Evolutionary conservation across 352 stramenopile species (phyloP).

Genomic region (Globisporangium middletonii): DNA sequence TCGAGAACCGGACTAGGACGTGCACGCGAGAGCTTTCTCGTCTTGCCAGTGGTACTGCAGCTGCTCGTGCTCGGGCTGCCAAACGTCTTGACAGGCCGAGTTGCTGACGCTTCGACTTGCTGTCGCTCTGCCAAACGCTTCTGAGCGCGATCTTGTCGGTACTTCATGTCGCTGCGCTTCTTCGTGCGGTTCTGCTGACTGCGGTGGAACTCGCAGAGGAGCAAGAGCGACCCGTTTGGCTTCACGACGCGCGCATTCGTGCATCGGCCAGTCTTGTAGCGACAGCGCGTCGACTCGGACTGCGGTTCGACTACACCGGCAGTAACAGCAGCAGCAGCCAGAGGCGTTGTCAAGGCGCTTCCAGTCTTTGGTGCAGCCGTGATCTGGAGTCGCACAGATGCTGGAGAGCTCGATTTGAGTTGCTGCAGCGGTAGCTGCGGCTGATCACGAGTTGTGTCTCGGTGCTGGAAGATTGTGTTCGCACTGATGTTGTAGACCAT

Average conservation of each 20-base stretch:
- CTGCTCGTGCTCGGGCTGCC: background rate
- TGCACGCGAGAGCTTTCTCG: background rate
- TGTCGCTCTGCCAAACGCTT: conserved; percentile 41
- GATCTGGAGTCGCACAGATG: background rate
- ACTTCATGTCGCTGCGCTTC: conserved; percentile 82
- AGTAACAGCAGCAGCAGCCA: background rate
- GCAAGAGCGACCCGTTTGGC: conserved; percentile 59
- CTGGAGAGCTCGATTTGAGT: background rate
- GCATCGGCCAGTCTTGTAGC: conserved; percentile 81
- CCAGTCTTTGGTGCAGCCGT: too few relatives aligned
- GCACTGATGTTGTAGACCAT: too few relatives aligned
- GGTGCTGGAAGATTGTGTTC: too few relatives aligned
- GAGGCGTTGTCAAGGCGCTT: background rate
- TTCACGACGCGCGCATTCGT: conserved; percentile 66
- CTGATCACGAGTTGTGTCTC: too few relatives aligned
- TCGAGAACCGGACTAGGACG: too few relatives aligned
- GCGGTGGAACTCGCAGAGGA: conserved; percentile 80
- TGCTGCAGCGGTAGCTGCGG: too few relatives aligned
- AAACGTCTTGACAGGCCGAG: background rate
- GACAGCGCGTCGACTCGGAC: conserved; percentile 25
- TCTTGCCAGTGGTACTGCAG: background rate
- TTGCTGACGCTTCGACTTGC: background rate
- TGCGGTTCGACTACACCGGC: background rate
- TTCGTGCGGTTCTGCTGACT: conserved; percentile 85
- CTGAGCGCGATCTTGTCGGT: conserved; percentile 54